phyloP scores from a whole-genome alignment of 345 rosid genomes.

The Gossypium sturtianum region DNA sequence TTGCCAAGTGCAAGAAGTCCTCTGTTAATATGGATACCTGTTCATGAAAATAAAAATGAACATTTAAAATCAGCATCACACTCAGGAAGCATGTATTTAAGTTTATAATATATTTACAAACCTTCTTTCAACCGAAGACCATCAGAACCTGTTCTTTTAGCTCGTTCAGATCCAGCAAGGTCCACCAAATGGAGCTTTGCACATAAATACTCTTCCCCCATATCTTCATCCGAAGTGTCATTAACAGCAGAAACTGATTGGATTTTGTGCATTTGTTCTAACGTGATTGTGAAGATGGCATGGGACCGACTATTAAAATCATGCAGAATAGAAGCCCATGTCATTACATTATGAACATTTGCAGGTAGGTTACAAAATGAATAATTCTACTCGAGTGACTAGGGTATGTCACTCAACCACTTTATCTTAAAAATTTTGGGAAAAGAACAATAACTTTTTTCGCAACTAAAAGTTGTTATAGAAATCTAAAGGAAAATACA shows the following conservation, averaged over 20 bases:
- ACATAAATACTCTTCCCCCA: conserved; percentile 65
- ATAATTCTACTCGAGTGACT: conserved; percentile 4
- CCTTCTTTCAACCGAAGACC: conserved; percentile 81
- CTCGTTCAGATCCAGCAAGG: conserved; percentile 90
- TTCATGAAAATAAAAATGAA: conserved; percentile 17
- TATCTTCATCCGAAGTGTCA: conserved; percentile 40
- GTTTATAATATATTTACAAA: conserved; percentile 22
- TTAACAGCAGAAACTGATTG: conserved; percentile 37
- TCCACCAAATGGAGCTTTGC: conserved; percentile 87
- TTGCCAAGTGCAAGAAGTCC: conserved; percentile 93
- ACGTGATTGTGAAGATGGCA: conserved; percentile 89
- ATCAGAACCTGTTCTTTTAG: conserved; percentile 80
- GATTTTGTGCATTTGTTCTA: conserved; percentile 66
- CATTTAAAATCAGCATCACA: conserved; percentile 3
- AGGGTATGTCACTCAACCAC: conserved; percentile 4
- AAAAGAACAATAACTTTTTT: not conserved
- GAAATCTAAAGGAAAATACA: not conserved
- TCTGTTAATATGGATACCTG: conserved; percentile 77
- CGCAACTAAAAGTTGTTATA: not conserved
- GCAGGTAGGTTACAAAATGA: conserved; percentile 4
- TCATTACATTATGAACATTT: conserved; percentile 24
- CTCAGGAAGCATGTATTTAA: conserved; percentile 2
- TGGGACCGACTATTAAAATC: conserved; percentile 68
- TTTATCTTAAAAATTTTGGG: not conserved
- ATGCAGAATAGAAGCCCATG: conserved; percentile 26